Evolutionary conservation across 1,284 basidiomycete genomes (phyloP).

Genomic region (Ganoderma multipileum): DNA sequence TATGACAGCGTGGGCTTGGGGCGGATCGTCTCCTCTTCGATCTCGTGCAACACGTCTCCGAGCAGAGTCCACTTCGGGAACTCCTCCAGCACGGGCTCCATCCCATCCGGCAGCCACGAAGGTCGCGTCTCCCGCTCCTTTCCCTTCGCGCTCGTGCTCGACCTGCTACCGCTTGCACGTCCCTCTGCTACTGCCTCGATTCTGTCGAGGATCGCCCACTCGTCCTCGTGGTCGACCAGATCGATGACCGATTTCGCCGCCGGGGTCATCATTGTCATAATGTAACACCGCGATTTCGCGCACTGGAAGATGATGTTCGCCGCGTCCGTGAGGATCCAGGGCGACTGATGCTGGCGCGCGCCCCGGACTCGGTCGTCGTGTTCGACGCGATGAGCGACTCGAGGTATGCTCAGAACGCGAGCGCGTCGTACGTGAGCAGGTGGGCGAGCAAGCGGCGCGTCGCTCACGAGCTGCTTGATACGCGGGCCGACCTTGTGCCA

Average conservation of each 20-base stretch:
- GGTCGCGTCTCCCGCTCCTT: slow-evolving; percentile 26
- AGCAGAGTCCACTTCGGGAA: slow-evolving; percentile 94
- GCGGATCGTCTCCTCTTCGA: slow-evolving; percentile 86
- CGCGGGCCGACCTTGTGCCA: slow-evolving; percentile 96
- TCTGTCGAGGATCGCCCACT: slow-evolving; percentile 91
- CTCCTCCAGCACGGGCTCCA: slow-evolving; percentile 92
- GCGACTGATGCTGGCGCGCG: slow-evolving; percentile 72
- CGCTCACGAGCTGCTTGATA: slow-evolving; percentile 91
- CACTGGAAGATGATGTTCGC: slow-evolving; percentile 88
- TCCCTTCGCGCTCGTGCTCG: background rate
- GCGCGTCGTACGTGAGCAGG: slow-evolving; percentile 89
- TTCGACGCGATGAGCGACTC: slow-evolving; percentile 89
- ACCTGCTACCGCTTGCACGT: slow-evolving; percentile 27
- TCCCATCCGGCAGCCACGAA: slow-evolving; percentile 78
- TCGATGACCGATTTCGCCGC: slow-evolving; percentile 29
- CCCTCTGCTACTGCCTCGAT: no score
- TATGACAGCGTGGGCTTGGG: slow-evolving; percentile 52
- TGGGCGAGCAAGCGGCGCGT: slow-evolving; percentile 88
- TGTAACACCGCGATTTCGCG: slow-evolving; percentile 85
- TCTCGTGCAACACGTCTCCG: slow-evolving; percentile 87
- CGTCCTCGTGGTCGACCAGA: slow-evolving; percentile 81
- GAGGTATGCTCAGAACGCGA: slow-evolving; percentile 92
- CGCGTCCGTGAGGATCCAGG: slow-evolving; percentile 91
- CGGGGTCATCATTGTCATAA: slow-evolving; percentile 51
- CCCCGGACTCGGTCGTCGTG: slow-evolving; percentile 58